A percentile compares a stretch with the other conserved stretches of the same genome.
phyloP scores from a whole-genome alignment of 495 filamentous ascomycete species.

The Trypethelium eluteriae region DNA sequence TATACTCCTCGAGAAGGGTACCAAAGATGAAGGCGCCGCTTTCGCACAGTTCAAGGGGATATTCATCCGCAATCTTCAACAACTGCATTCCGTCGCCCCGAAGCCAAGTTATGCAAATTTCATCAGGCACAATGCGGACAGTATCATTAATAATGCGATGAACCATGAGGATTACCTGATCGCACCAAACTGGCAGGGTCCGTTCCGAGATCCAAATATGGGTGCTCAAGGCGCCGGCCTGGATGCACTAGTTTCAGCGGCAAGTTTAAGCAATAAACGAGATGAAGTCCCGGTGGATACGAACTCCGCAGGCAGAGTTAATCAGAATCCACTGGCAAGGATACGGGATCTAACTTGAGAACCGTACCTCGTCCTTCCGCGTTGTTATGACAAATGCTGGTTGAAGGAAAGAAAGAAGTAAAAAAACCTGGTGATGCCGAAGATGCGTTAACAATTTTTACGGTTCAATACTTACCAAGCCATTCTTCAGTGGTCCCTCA shows the following conservation, averaged over 20 bases:
- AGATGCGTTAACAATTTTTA: too few relatives aligned
- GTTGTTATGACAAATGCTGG: not conserved
- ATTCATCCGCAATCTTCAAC: conserved; percentile 60
- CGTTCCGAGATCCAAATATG: conserved; percentile 22
- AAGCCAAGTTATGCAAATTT: conserved; percentile 46
- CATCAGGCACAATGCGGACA: conserved; percentile 54
- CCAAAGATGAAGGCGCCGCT: conserved; percentile 54
- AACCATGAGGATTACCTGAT: conserved; percentile 42
- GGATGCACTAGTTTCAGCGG: not conserved
- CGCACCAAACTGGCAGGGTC: conserved; percentile 53
- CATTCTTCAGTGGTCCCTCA: too few relatives aligned
- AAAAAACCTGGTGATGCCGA: too few relatives aligned
- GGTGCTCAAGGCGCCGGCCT: not conserved
- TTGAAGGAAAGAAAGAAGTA: too few relatives aligned
- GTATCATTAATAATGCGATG: conserved; percentile 59
- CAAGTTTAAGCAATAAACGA: not conserved
- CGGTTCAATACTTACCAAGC: too few relatives aligned
- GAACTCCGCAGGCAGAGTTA: not conserved
- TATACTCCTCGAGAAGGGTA: conserved; percentile 59
- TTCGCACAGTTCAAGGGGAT: conserved; percentile 72
- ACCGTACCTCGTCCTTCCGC: not conserved
- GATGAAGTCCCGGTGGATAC: not conserved
- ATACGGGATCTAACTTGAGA: not conserved
- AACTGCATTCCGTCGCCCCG: conserved; percentile 48
- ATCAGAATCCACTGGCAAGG: not conserved